These are phyloP conservation scores for Backusella westeae DNA, from an alignment of 192 early-diverging fungal genomes.

Conservation along the genomic window DNA sequence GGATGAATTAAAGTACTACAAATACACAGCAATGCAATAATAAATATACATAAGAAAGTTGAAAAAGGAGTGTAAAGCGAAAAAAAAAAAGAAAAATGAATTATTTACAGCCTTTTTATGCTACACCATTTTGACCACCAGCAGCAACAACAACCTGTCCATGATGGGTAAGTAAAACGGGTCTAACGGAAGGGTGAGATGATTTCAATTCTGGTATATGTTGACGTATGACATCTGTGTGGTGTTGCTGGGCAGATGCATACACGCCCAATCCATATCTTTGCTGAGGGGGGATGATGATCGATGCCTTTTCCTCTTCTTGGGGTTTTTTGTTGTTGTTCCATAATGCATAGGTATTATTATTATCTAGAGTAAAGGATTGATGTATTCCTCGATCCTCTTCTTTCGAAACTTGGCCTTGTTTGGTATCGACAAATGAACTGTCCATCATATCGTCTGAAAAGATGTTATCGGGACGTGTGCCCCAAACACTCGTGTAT, in stretches of 20 bases:
- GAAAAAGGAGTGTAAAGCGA: background rate
- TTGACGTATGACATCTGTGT: conserved; percentile 18
- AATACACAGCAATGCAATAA: conserved; percentile 7
- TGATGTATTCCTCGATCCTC: background rate
- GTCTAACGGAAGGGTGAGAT: background rate
- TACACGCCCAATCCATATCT: conserved; percentile 17
- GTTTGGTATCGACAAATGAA: background rate
- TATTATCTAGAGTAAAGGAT: background rate
- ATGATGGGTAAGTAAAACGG: conserved; percentile 13
- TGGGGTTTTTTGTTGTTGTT: background rate
- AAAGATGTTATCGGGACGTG: background rate
- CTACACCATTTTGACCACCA: background rate
- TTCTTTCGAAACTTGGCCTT: background rate
- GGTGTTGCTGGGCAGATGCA: conserved; percentile 20
- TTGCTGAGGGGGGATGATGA: background rate
- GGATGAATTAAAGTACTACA: background rate
- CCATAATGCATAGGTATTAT: background rate
- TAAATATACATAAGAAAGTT: background rate
- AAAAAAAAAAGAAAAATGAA: background rate
- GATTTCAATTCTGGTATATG: conserved; percentile 7
- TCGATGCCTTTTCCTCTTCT: background rate
- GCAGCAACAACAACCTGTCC: conserved; percentile 13
- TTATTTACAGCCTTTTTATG: background rate
- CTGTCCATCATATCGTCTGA: background rate
- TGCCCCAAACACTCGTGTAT: background rate